A percentile compares a stretch with the other conserved stretches of the same genome.
Evolutionary conservation across 2,329 filamentous ascomycete species (phyloP).

Genomic region (Rhytidhysteron rufulum): DNA sequence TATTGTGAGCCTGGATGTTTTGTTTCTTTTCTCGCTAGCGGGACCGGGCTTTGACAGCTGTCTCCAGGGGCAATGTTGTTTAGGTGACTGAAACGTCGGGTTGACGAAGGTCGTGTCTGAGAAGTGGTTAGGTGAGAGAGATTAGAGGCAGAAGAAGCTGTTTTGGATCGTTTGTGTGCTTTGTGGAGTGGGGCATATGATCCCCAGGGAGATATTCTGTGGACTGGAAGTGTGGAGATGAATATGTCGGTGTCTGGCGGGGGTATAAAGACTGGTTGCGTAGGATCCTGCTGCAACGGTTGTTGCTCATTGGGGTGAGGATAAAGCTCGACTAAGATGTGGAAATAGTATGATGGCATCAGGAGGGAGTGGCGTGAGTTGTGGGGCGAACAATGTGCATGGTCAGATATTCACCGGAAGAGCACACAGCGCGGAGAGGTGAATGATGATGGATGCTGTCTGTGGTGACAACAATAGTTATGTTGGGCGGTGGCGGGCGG

Average conservation of each 20-base stretch:
- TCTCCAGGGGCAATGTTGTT: conserved; percentile 32
- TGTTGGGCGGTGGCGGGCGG: too few relatives aligned
- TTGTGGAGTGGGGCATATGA: conserved; percentile 15
- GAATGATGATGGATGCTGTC: too few relatives aligned
- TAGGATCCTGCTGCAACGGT: conserved; percentile 14
- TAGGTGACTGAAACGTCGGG: conserved; percentile 29
- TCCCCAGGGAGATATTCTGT: conserved; percentile 37
- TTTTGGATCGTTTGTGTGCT: conserved; percentile 12
- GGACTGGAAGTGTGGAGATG: conserved; percentile 39
- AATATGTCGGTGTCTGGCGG: conserved; percentile 44
- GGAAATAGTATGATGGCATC: conserved; percentile 63
- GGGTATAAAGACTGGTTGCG: conserved; percentile 36
- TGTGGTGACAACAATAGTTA: too few relatives aligned
- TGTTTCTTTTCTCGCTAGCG: conserved; percentile 33
- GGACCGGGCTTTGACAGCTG: conserved; percentile 32
- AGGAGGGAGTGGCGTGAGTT: conserved; percentile 13
- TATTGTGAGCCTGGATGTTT: conserved; percentile 20
- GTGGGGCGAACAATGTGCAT: neutral
- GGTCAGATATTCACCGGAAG: neutral
- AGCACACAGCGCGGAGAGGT: too few relatives aligned
- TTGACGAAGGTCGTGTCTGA: conserved; percentile 15
- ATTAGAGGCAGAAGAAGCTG: conserved; percentile 24
- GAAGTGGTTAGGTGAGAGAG: conserved; percentile 8
- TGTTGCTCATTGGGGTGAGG: conserved; percentile 25
- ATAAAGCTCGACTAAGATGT: conserved; percentile 59